Base-by-base conservation (phyloP, 2,329 filamentous ascomycete species). In the Aspergillus novofumigatus region DNA sequence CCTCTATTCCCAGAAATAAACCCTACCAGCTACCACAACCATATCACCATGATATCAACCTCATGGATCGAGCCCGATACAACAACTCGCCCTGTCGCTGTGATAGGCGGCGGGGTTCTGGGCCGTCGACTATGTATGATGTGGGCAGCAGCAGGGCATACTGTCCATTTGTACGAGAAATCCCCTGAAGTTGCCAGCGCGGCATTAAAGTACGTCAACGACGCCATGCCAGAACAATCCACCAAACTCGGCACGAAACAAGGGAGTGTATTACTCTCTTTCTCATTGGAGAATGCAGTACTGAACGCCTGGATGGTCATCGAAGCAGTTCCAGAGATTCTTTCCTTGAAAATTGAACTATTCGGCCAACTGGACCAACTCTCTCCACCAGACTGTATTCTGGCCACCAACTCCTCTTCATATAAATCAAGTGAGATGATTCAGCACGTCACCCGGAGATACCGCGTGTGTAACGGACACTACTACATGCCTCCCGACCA, bases 361-460 rank as follows among this genome's bases (percentile, higher is more conserved):
- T 80, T 83, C 57, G 77, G 70, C 3, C 71, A 80, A 3, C 69
- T 84, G 10, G 80, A 81, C n/a, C 60, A 62, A 10, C 38, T 72
- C 7, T 71, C 78, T 0, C 75, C 76, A 0, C 32, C 58, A 0
- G 82, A 84, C 49, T 77, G 75, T 44, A 78, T 85, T 14, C 63
- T 85, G 0, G 77, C 74, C 0, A 78, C 75, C 21, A 84, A 84
- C 55, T 80, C 77, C 0, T 82, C 79, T 0, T 83, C 80, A 0
- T 84, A 78, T 71, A 81, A 80, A 61, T 78, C 78, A 0, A 69
- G 74, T 0, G 74, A 81, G 55, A 79, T 84, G 75, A 59, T 83
- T 0, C 70, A 73, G 0, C 49, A 52, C 4, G 67, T 66, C 0
- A n/a, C 49, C 1, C 74, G 74, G 0, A 77, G 74, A 55, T 53